Percentiles rank a stretch among this genome's conserved stretches.
phyloP scores from a whole-genome alignment of 805 yeast species.

The Debaryomyces maramus region DNA sequence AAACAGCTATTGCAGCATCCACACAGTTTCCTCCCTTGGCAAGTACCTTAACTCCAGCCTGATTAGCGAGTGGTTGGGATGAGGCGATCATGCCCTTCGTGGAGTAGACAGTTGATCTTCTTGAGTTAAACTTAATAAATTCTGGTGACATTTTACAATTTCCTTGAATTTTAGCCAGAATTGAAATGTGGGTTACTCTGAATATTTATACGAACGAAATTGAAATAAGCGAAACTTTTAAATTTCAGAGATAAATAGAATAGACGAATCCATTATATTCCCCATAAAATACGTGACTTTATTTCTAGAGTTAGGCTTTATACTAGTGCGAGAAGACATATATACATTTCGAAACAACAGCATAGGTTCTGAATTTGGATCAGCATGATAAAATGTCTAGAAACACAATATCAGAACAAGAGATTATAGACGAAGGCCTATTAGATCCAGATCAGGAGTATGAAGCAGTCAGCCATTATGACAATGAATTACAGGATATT shows the following conservation, averaged over 20 bases:
- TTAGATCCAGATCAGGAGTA: neutral
- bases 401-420: neutral
- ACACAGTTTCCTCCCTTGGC: slow-evolving; percentile 73
- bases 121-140: slow-evolving; percentile 43
- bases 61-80: slow-evolving; percentile 73
- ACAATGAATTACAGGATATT: slow-evolving; percentile 1
- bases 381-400: neutral
- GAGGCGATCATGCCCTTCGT: slow-evolving; percentile 72
- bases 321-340: too few species aligned
- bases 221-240: too few species aligned
- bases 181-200: too few species aligned
- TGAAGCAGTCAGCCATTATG: neutral
- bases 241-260: too few species aligned
- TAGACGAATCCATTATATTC: too few species aligned
- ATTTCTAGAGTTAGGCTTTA: too few species aligned
- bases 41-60: slow-evolving; percentile 67
- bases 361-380: too few species aligned
- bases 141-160: too few species aligned
- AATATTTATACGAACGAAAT: too few species aligned
- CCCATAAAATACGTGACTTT: too few species aligned
- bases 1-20: slow-evolving; percentile 62
- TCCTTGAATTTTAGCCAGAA: too few species aligned
- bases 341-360: too few species aligned
- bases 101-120: slow-evolving; percentile 76
- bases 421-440: neutral